A percentile compares a stretch with the other conserved stretches of the same genome.
These are phyloP conservation scores for Penicillium taxi DNA, from an alignment of 495 filamentous ascomycete genomes.

Conservation along the genomic window DNA sequence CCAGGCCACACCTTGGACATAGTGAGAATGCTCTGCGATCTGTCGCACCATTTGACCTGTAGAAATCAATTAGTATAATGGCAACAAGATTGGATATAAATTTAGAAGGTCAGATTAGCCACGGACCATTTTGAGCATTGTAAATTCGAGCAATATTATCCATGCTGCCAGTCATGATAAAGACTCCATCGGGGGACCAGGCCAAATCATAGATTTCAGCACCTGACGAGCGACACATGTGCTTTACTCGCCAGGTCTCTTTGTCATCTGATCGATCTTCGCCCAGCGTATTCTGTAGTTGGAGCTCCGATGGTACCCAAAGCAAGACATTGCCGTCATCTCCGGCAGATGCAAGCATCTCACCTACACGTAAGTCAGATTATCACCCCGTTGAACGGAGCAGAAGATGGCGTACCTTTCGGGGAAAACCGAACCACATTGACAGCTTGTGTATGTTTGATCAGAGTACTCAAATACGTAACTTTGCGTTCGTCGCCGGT, in stretches of 20 bases:
- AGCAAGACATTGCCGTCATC: slow-evolving; percentile 95
- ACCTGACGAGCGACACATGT: slow-evolving; percentile 89
- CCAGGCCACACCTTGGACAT: slow-evolving; percentile 98
- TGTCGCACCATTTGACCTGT: slow-evolving; percentile 84
- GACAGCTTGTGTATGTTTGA: slow-evolving; percentile 93
- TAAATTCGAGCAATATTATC: slow-evolving; percentile 97
- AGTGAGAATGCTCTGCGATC: slow-evolving; percentile 98
- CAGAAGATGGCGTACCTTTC: slow-evolving; percentile 51
- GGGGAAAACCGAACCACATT: slow-evolving; percentile 97
- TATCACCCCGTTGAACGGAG: slow-evolving; percentile 4
- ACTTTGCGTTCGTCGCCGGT: slow-evolving; percentile 83
- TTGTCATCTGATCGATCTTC: slow-evolving; percentile 86
- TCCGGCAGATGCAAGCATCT: slow-evolving; percentile 87
- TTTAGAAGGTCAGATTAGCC: neutral
- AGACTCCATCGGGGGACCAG: slow-evolving; percentile 93
- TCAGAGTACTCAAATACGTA: slow-evolving; percentile 80
- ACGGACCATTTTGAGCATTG: slow-evolving; percentile 82
- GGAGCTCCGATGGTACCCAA: slow-evolving; percentile 83
- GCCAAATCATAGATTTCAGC: slow-evolving; percentile 97
- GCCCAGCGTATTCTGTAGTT: slow-evolving; percentile 58
- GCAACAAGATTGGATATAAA: too few species aligned
- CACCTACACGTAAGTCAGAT: slow-evolving; percentile 50
- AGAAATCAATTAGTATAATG: slow-evolving; percentile 10
- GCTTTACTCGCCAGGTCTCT: slow-evolving; percentile 92
- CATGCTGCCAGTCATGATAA: slow-evolving; percentile 98